Percentiles rank a stretch among this genome's conserved stretches.
Evolutionary conservation across 1,284 basidiomycete genomes (phyloP).

Genomic region (Fomes fomentarius): DNA sequence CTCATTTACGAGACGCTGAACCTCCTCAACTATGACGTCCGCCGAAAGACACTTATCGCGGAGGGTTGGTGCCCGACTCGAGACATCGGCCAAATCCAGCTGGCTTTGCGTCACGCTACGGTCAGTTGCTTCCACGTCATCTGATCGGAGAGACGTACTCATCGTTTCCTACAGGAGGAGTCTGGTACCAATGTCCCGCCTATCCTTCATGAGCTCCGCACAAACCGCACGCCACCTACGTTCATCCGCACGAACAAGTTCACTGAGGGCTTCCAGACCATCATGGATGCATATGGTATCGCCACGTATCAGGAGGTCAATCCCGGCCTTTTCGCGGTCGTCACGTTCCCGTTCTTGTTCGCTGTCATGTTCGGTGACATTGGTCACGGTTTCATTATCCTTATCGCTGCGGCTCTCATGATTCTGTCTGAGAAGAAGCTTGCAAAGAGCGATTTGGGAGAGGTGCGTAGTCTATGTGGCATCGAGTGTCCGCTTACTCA

Average conservation of each 20-base stretch:
- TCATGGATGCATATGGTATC: slow-evolving; percentile 98
- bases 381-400: slow-evolving; percentile 91
- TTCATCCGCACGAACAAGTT: slow-evolving; percentile 97
- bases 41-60: slow-evolving; percentile 93
- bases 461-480: slow-evolving; percentile 61
- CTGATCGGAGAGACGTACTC: background rate
- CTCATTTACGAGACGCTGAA: slow-evolving; percentile 94
- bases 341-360: slow-evolving; percentile 98
- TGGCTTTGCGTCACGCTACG: slow-evolving; percentile 91
- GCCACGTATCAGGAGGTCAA: slow-evolving; percentile 98
- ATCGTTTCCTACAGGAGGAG: slow-evolving; percentile 68
- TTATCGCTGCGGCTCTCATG: slow-evolving; percentile 81
- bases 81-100: slow-evolving; percentile 87
- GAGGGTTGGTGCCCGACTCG: slow-evolving; percentile 98
- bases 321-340: slow-evolving; percentile 92
- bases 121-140: slow-evolving; percentile 44
- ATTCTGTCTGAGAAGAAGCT: slow-evolving; percentile 85
- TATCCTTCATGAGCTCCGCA: slow-evolving; percentile 90
- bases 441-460: slow-evolving; percentile 77
- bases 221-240: slow-evolving; percentile 92
- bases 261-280: slow-evolving; percentile 96
- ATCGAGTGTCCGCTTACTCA: too few relatives aligned
- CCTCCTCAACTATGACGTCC: slow-evolving; percentile 92
- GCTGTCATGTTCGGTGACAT: slow-evolving; percentile 99
- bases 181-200: slow-evolving; percentile 93